phyloP scores from a whole-genome alignment of 1,139 yeast genomes.

The Scheffersomyces illinoinensis region DNA sequence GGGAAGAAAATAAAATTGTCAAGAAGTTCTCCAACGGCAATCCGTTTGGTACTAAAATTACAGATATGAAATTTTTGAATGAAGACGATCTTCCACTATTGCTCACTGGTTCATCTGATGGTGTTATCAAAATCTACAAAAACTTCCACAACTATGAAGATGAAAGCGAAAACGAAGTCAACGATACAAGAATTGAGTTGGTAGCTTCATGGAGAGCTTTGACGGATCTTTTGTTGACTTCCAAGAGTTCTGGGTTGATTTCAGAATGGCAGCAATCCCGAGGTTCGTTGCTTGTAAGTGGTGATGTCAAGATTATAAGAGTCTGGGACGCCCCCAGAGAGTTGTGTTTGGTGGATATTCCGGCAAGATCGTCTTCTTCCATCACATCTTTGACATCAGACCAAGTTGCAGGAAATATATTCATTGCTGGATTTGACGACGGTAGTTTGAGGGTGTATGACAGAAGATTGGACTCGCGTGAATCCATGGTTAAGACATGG shows the following conservation, averaged over 20 bases:
- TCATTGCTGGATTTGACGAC: slow-evolving; percentile 92
- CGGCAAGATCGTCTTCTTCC: slow-evolving; percentile 88
- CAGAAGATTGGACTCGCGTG: slow-evolving; percentile 79
- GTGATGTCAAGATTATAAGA: slow-evolving; percentile 89
- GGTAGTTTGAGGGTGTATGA: slow-evolving; percentile 91
- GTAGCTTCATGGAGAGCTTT: slow-evolving; percentile 93
- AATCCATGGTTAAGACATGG: slow-evolving; percentile 87
- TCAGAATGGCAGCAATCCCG: slow-evolving; percentile 98
- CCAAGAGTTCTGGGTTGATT: slow-evolving; percentile 79
- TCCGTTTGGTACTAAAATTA: slow-evolving; percentile 84
- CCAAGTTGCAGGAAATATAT: slow-evolving; percentile 91
- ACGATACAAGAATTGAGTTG: slow-evolving; percentile 48
- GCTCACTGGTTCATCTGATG: slow-evolving; percentile 90
- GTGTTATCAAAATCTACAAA: slow-evolving; percentile 82
- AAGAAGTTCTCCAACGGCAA: slow-evolving; percentile 80
- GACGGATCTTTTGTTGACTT: slow-evolving; percentile 78
- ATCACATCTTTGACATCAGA: slow-evolving; percentile 90
- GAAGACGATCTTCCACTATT: slow-evolving; percentile 90
- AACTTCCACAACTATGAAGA: slow-evolving; percentile 60
- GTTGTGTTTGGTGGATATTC: slow-evolving; percentile 80
- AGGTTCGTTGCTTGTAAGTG: slow-evolving; percentile 89
- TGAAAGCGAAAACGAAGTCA: slow-evolving; percentile 27
- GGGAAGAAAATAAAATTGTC: slow-evolving; percentile 61
- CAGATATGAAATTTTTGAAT: slow-evolving; percentile 82
- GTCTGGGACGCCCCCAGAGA: slow-evolving; percentile 98